Percentiles rank a stretch among this genome's conserved stretches.
These are phyloP conservation scores for Tricholomella constricta DNA, from an alignment of 768 basidiomycete genomes.

Conservation along the genomic window DNA sequence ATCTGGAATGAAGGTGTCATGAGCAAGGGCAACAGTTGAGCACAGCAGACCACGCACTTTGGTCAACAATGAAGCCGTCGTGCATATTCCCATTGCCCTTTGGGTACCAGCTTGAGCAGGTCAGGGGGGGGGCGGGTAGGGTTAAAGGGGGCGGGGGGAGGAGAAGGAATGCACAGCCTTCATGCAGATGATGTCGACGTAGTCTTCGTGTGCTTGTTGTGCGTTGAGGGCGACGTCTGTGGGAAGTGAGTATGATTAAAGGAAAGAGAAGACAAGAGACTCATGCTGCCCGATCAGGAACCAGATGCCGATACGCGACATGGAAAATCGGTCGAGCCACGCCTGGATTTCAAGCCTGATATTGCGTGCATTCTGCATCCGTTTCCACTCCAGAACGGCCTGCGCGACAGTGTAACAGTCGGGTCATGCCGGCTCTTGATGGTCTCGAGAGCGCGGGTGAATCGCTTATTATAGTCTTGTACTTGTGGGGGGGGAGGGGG, in stretches of 20 bases:
- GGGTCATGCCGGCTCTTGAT: constrained; percentile 97
- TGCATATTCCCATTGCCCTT: no score
- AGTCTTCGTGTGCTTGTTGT: constrained; percentile 84
- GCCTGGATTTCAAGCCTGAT: constrained; percentile 90
- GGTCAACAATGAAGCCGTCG: no score
- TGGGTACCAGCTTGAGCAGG: no score
- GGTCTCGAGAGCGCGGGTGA: constrained; percentile 82
- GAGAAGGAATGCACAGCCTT: no score
- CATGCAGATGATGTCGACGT: constrained; percentile 97
- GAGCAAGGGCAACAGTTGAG: no score
- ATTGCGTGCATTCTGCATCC: constrained; percentile 61
- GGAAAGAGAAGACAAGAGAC: constrained; percentile 27
- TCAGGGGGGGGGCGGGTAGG: no score
- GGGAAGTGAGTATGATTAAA: constrained; percentile 6
- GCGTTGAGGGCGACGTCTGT: constrained; percentile 94
- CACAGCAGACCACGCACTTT: no score
- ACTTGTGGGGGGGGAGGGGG: constrained; percentile 96
- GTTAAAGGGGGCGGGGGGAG: no score
- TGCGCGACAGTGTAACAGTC: constrained; percentile 95
- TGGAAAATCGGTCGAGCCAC: constrained; percentile 96
- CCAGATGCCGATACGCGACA: constrained; percentile 93
- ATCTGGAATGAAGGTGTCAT: no score
- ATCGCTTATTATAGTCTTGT: constrained; percentile 87
- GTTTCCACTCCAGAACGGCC: constrained; percentile 96
- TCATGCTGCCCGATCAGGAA: constrained; percentile 95